These are phyloP conservation scores for Dacryopinax primogenitus DNA, from an alignment of 768 basidiomycete species.

Conservation along the genomic window DNA sequence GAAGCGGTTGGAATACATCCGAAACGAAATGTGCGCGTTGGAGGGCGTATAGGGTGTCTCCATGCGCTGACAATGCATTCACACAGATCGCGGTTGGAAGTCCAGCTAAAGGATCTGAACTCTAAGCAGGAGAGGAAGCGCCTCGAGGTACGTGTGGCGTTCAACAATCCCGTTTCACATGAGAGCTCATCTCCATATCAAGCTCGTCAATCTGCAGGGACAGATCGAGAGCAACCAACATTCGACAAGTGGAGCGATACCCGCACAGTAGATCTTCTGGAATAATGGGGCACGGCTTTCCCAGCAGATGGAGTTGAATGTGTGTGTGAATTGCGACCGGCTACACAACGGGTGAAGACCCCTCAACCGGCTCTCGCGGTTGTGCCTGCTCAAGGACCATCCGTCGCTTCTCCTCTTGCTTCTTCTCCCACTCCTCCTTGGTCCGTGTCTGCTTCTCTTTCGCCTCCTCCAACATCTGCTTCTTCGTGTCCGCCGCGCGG, in stretches of 20 bases:
- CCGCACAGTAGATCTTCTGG: neutral
- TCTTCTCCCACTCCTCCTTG: neutral
- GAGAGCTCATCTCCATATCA: too few species aligned
- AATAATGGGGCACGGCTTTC: too few species aligned
- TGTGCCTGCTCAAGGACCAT: neutral
- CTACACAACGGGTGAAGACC: neutral
- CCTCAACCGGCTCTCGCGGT: neutral
- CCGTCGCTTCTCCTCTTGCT: neutral
- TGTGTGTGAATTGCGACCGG: neutral
- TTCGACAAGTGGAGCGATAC: neutral
- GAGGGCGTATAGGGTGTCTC: neutral
- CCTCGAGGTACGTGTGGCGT: too few species aligned
- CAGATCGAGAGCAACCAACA: neutral
- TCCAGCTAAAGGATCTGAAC: conserved; percentile 65
- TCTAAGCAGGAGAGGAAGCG: conserved; percentile 71
- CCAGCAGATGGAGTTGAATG: too few species aligned
- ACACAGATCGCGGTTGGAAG: conserved; percentile 61
- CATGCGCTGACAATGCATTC: conserved; percentile 13
- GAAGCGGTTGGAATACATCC: conserved; percentile 81
- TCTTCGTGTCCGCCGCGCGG: neutral
- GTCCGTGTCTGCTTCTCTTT: too few species aligned
- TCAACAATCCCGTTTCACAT: too few species aligned
- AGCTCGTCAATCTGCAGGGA: conserved; percentile 3
- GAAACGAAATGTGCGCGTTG: conserved; percentile 62
- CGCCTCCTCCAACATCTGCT: too few species aligned